Percentiles rank a stretch among this genome's conserved stretches.
phyloP scores from a whole-genome alignment of 768 basidiomycete genomes.

The Cyclocybe cylindracea region DNA sequence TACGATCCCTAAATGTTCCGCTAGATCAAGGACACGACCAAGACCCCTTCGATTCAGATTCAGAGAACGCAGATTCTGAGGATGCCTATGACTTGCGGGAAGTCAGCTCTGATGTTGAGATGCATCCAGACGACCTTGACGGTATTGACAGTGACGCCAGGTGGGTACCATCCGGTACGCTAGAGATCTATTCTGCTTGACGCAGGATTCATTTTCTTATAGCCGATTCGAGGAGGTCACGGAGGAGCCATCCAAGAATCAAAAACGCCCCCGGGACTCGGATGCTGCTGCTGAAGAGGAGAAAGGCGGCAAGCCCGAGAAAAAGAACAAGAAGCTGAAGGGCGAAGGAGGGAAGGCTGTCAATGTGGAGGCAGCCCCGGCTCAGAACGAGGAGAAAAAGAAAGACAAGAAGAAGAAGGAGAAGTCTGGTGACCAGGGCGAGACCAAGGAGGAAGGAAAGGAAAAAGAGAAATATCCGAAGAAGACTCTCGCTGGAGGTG shows the following conservation, averaged over 20 bases:
- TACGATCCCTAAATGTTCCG: neutral
- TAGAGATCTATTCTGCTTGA: neutral
- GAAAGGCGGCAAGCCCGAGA: conserved; percentile 55
- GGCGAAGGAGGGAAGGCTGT: conserved; percentile 43
- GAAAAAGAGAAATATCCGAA: conserved; percentile 34
- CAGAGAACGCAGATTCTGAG: conserved; percentile 12
- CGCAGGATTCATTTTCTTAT: neutral
- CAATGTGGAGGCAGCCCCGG: conserved; percentile 44
- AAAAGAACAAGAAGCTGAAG: conserved; percentile 82
- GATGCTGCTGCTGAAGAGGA: conserved; percentile 35
- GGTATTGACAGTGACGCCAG: conserved; percentile 59
- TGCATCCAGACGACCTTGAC: conserved; percentile 62
- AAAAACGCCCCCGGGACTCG: conserved; percentile 74
- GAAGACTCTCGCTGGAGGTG: conserved; percentile 65
- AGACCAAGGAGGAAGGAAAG: conserved; percentile 36
- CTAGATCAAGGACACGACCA: conserved; percentile 58
- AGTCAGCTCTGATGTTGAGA: conserved; percentile 83
- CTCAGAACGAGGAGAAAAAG: conserved; percentile 23
- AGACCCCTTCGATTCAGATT: conserved; percentile 41
- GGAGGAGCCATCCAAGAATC: conserved; percentile 43
- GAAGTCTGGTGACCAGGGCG: conserved; percentile 63
- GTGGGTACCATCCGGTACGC: conserved; percentile 29
- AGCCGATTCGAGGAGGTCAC: conserved; percentile 78
- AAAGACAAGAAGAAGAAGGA: conserved; percentile 44
- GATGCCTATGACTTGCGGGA: conserved; percentile 65